Evolutionary conservation across 345 rosid genomes (phyloP).

Genomic region (Populus davidiana): DNA sequence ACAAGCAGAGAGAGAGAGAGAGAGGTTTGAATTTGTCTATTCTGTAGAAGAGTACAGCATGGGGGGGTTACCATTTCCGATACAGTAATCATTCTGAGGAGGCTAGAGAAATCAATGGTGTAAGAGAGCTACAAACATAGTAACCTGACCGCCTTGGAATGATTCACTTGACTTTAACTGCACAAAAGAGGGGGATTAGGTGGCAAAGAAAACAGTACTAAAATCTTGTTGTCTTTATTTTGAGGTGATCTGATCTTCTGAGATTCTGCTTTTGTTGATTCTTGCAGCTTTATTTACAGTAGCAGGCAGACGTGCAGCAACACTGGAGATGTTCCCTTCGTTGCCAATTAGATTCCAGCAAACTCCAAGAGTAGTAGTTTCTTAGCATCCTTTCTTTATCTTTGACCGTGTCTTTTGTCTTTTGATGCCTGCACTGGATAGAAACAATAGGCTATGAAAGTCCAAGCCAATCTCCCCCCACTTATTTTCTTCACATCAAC

Average conservation of each 20-base stretch:
- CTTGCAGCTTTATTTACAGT: constrained; percentile 69
- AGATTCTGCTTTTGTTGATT: constrained; percentile 15
- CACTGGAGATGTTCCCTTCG: constrained; percentile 99
- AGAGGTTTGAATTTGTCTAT: constrained; percentile 45
- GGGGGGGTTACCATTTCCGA: constrained; percentile 46
- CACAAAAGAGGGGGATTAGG: constrained; percentile 30
- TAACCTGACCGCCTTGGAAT: constrained; percentile 40
- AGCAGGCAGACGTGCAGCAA: constrained; percentile 77
- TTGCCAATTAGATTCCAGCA: constrained; percentile 99
- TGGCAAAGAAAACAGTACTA: constrained; percentile 8
- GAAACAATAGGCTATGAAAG: not conserved
- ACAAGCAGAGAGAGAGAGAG: constrained; percentile 2
- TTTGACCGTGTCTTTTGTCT: constrained; percentile 53
- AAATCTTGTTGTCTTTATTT: constrained; percentile 16
- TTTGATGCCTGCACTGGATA: constrained; percentile 7
- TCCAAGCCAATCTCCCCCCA: not conserved
- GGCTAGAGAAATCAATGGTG: constrained; percentile 57
- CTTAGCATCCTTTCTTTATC: constrained; percentile 29
- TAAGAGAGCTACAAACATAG: constrained; percentile 62
- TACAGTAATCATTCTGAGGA: constrained; percentile 57
- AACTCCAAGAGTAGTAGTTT: constrained; percentile 69
- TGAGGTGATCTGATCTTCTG: constrained; percentile 47
- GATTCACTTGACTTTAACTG: constrained; percentile 46
- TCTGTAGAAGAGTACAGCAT: constrained; percentile 27
- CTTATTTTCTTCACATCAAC: not conserved